Base-by-base conservation (phyloP, 169 alveolate species). In the Plasmodium gaboni region DNA sequence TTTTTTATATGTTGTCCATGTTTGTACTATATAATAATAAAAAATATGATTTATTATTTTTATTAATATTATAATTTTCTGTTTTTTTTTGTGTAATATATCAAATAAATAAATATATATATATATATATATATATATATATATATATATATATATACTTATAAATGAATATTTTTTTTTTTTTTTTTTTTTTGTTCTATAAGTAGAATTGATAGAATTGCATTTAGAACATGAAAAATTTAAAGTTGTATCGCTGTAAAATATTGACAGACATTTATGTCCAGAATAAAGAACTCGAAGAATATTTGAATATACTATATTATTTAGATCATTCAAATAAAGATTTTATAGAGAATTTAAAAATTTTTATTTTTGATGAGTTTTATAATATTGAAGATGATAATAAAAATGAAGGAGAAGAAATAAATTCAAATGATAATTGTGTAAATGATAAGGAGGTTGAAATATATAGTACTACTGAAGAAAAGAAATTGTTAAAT, bases 271-370 rank as follows among this genome's bases (percentile, higher is more conserved):
- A 78, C 28, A 42, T 78, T 13, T 78, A 65, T 67, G 80, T 55
- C 17, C 50, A 78, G 67, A 59, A 78, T 78, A 78, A 78, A 59
- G 89, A 78, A 64, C 64, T 78, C 24, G 53, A 64, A 51, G 89
- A 78, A 65, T 78, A 78, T 28, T 50, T 78, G 53, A 78, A 50
- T 51, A 70, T 78, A 59, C 46, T 78, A 26, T 67, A 78, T 24
- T 78, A 78, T 42, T 60, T 78, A 59, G 89, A 64, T 44, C 19
- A 46, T 42, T 65, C 78, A 64, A 64, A 64, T 65, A 48, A 50
- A 22, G 80, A 69, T 28, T 44, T 53, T 67, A 28, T 51, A 48
- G 67, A 59, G 17, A 32, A 17, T 26, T 63, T 78, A 32, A 53
- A 64, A 13, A 44, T 78, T 12, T 78, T 78, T 57, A 48, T 78